These are phyloP conservation scores for Elongisporangium senticosum DNA, from an alignment of 352 stramenopile genomes.

Conservation along the genomic window DNA sequence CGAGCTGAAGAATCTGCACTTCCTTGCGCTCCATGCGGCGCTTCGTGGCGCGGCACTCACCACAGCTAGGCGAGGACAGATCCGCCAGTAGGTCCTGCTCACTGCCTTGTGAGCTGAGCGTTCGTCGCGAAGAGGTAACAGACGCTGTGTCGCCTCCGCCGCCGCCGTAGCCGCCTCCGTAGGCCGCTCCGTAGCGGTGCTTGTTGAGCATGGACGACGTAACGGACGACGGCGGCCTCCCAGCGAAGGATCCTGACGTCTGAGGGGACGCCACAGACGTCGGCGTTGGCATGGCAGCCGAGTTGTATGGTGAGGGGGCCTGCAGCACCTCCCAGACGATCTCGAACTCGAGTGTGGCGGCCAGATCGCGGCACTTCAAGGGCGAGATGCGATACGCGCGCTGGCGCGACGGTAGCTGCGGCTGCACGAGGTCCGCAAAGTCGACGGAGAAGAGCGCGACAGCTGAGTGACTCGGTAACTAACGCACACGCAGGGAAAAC, in stretches of 20 bases:
- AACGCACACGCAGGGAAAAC: conserved; percentile 4
- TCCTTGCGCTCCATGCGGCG: conserved; percentile 67
- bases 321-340: conserved; percentile 62
- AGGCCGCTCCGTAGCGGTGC: not conserved
- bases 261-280: conserved; percentile 13
- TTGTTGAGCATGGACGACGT: conserved; percentile 27
- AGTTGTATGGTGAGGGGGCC: conserved; percentile 7
- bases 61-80: conserved; percentile 24
- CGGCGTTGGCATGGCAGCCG: not conserved
- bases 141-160: conserved; percentile 18
- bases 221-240: conserved; percentile 32
- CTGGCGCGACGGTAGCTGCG: conserved; percentile 30
- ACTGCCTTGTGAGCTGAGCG: conserved; percentile 52
- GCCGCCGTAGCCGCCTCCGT: not conserved
- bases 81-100: conserved; percentile 42
- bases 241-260: conserved; percentile 13
- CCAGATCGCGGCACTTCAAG: conserved; percentile 70
- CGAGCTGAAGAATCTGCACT: conserved; percentile 68
- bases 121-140: conserved; percentile 41
- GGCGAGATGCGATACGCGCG: conserved; percentile 60
- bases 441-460: conserved; percentile 72
- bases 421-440: conserved; percentile 66
- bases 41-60: conserved; percentile 45
- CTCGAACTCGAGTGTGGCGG: conserved; percentile 67
- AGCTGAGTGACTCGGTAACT: conserved; percentile 75